phyloP scores from a whole-genome alignment of 1,139 yeast species.

The Yamadazyma triangularis region DNA sequence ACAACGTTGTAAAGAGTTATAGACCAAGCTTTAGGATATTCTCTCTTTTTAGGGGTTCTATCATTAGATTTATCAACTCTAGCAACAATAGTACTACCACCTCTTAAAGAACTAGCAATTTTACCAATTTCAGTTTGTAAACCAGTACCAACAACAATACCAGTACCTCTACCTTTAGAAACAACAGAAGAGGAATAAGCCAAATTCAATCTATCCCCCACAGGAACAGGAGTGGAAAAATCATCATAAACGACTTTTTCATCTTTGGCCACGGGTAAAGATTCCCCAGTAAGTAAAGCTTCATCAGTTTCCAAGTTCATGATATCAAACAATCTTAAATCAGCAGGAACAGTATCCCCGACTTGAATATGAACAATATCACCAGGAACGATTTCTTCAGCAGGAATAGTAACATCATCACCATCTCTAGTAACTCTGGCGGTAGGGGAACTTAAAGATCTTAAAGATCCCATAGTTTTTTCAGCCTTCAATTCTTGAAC shows the following conservation, averaged over 20 bases:
- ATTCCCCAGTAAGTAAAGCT: slow-evolving; percentile 77
- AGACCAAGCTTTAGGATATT: slow-evolving; percentile 37
- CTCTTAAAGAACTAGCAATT: slow-evolving; percentile 60
- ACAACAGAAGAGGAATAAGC: slow-evolving; percentile 70
- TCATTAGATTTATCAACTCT: slow-evolving; percentile 24
- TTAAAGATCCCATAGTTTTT: slow-evolving; percentile 74
- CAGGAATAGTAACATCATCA: slow-evolving; percentile 52
- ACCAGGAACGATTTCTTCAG: slow-evolving; percentile 75
- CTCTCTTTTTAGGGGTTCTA: slow-evolving; percentile 30
- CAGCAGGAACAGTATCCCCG: slow-evolving; percentile 82
- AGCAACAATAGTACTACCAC: slow-evolving; percentile 17
- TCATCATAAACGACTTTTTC: slow-evolving; percentile 38
- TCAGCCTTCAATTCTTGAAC: slow-evolving; percentile 72
- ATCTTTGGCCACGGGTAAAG: slow-evolving; percentile 66
- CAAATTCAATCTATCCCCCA: slow-evolving; percentile 75
- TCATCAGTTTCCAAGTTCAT: slow-evolving; percentile 78
- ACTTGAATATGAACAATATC: slow-evolving; percentile 63
- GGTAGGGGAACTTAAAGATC: slow-evolving; percentile 66
- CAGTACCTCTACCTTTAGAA: slow-evolving; percentile 73
- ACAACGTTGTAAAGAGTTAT: slow-evolving; percentile 27
- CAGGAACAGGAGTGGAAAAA: slow-evolving; percentile 43
- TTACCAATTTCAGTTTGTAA: slow-evolving; percentile 71
- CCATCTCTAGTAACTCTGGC: slow-evolving; percentile 70
- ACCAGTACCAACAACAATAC: slow-evolving; percentile 65
- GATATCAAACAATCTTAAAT: slow-evolving; percentile 54